Evolutionary conservation across 140 eudicot genomes (phyloP), one percentile per base, ranked within the genome.

Genomic region (Oenanthe javanica): DNA sequence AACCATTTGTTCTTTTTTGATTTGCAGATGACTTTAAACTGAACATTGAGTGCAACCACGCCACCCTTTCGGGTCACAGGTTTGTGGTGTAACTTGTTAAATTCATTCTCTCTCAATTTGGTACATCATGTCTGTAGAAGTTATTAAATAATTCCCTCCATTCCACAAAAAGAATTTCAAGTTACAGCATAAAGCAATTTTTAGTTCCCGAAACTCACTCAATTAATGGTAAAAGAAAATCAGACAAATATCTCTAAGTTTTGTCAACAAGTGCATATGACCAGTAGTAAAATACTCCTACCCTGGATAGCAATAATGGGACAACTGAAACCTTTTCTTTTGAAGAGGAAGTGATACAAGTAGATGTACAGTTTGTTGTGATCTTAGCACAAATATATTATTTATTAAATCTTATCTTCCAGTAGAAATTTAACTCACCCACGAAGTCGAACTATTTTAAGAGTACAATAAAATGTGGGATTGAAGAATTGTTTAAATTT

Each of bases 61-160:
- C 99, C 5, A 95, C 99, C 79, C 87, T 95, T 23, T 87, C 99
- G 42, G 99, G 97, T 79, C 98, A 95, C 90, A 95, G 97, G 99
- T 95, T 36, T 50, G 92, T 83, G 75, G 21, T 63, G 16, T 69
- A 69, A 69, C 46, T 36, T 31, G 43, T 14, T 3, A 67, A 31
- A 14, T 67, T 61, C 36, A 61, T 5, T 27, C 45, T 15, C 21
- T 64, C 59, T 55, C 64, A 12, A 3, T 67, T 9, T 67, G 31
- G 9, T 27, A 19, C 36, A 15, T 67, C 73, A 14, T 67, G 21
- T 27, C 73, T 2, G 13, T 27, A 2, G 12, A 63, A 11, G 45
- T 11, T 67, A 67, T 31, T 27, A 31, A 66, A 66, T 23, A 63
- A 25, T 63, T 63, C 40, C 71, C 43, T 36, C 31, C 31, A 36